These are phyloP conservation scores for Pythium guiyangense DNA, from an alignment of 352 stramenopile genomes.

Conservation along the genomic window DNA sequence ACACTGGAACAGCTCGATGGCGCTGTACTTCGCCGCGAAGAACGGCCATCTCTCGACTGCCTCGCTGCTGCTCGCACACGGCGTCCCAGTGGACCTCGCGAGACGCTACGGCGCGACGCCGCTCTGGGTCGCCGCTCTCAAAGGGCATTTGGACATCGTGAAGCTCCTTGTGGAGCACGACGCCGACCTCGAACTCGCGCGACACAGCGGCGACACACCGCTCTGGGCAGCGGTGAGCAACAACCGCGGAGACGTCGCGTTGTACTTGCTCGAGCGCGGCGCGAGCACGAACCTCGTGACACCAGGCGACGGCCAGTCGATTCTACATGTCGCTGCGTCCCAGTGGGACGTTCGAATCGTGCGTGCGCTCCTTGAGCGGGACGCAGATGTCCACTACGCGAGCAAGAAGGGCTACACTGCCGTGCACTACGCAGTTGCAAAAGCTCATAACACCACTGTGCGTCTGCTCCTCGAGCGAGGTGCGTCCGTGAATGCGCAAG, in stretches of 20 bases:
- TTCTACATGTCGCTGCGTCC: not conserved
- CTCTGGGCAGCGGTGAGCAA: not conserved
- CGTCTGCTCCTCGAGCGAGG: not conserved
- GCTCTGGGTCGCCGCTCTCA: not conserved
- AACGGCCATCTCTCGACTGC: not conserved
- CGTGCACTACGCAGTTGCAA: not conserved
- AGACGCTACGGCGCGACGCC: not conserved
- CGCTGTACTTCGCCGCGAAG: not conserved
- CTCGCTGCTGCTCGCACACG: not conserved
- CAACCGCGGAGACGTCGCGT: not conserved
- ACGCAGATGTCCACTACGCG: not conserved
- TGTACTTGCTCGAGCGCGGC: not conserved
- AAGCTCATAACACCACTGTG: not conserved
- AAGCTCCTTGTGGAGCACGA: not conserved
- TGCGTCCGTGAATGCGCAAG: not conserved
- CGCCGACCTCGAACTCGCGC: not conserved
- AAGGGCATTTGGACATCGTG: not conserved
- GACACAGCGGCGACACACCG: not conserved
- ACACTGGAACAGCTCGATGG: not conserved
- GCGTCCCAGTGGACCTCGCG: not conserved
- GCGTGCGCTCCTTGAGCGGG: not conserved
- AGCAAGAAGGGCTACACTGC: not conserved
- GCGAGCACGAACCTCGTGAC: not conserved
- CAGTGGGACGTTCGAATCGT: not conserved
- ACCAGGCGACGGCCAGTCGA: too few relatives aligned